phyloP scores from a whole-genome alignment of 257 asterid species.

The Paulownia fortunei region DNA sequence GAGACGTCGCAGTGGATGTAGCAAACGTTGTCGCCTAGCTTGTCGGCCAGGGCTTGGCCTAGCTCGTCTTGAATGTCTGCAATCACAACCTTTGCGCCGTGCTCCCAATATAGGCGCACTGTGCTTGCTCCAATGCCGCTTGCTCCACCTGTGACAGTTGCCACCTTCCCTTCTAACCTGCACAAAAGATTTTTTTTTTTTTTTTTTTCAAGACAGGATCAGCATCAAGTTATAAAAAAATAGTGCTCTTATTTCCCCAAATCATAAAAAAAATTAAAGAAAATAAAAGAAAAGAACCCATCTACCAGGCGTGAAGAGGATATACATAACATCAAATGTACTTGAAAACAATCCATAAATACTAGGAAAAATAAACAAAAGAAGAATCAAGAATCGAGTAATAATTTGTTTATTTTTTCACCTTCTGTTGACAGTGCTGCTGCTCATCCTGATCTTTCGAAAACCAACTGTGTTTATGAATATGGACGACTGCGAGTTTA shows the following conservation, averaged over 20 bases:
- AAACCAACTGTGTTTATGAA: neutral
- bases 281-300: no score
- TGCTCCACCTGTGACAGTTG: slow-evolving; percentile 53
- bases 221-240: neutral
- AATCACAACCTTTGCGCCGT: slow-evolving; percentile 59
- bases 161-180: slow-evolving; percentile 54
- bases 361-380: neutral
- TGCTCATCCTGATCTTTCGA: neutral
- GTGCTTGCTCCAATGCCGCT: slow-evolving; percentile 59
- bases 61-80: slow-evolving; percentile 57
- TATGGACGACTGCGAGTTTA: neutral
- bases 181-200: neutral
- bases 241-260: no score
- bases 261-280: no score
- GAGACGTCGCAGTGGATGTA: slow-evolving; percentile 63
- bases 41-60: slow-evolving; percentile 39
- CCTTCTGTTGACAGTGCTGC: neutral
- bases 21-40: slow-evolving; percentile 25
- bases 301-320: no score
- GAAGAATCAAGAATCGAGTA: no score
- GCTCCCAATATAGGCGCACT: slow-evolving; percentile 37
- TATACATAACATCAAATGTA: no score
- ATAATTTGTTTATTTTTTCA: neutral
- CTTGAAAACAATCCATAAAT: no score
- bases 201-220: neutral